These are phyloP conservation scores for Fonsecaea erecta DNA, from an alignment of 2,329 filamentous ascomycete genomes.

Conservation along the genomic window DNA sequence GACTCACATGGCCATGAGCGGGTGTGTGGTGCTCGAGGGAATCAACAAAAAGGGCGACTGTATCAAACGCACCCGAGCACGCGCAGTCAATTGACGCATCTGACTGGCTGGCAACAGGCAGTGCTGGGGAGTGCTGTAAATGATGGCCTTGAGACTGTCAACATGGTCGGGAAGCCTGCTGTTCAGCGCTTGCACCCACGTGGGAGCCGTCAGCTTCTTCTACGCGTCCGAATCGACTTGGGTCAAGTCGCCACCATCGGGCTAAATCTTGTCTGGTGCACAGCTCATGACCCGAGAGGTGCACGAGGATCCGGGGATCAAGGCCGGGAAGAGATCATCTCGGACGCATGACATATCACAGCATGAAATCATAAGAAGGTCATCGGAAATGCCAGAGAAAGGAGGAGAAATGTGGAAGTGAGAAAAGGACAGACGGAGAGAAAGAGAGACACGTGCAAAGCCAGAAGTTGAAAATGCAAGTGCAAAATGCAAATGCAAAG, in stretches of 20 bases:
- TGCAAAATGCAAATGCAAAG: background rate
- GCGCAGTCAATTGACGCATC: slow-evolving; percentile 12
- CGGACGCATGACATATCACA: background rate
- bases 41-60: slow-evolving; percentile 16
- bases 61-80: slow-evolving; percentile 23
- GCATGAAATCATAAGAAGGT: background rate
- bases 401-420: background rate
- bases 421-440: background rate
- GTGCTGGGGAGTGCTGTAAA: slow-evolving; percentile 10
- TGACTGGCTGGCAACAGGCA: slow-evolving; percentile 13
- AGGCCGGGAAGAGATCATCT: slow-evolving; percentile 1
- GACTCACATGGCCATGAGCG: slow-evolving; percentile 19
- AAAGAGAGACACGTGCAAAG: background rate
- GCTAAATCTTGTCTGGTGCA: slow-evolving; percentile 4
- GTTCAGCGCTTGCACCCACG: slow-evolving; percentile 22
- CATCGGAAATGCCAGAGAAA: background rate
- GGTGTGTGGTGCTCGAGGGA: background rate
- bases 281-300: background rate
- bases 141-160: background rate
- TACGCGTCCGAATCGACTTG: slow-evolving; percentile 21
- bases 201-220: slow-evolving; percentile 23
- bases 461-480: background rate
- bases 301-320: slow-evolving; percentile 3
- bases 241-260: slow-evolving; percentile 20
- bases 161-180: background rate